Base-by-base conservation (phyloP, 345 rosid genomes). In the Melaleuca quinquenervia region DNA sequence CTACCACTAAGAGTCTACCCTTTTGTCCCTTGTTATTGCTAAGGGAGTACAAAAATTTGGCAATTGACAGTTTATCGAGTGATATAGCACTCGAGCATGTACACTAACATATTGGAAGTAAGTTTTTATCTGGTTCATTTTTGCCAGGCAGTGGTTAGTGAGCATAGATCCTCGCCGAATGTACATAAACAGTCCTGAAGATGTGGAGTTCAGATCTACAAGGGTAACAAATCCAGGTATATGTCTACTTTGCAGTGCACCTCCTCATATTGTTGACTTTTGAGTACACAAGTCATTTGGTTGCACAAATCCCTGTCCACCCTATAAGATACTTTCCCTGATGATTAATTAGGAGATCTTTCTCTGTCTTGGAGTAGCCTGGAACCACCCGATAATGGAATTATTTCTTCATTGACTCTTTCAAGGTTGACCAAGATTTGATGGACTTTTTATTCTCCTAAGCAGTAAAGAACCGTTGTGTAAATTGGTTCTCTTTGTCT, bases 131-230 rank as follows among this genome's bases (percentile, higher is more conserved):
- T 36, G 44, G 26, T 70, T 70, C 76, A 90, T 84, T 7, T 74
- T 82, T 89, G 87, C 82, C 94, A 96, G 99, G 99, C 99, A 51
- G 99, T 96, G 83, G 99, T n/a, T 97, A 86, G 96, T 97, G 58
- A 97, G 99, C 89, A 96, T 97, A 85, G 99, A 96, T 91, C 99
- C 98, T 88, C 98, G 96, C 82, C 90, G 99, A 90, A 93, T 97
- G 44, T 94, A 95, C 86, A 90, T 96, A 78, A 93, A 86, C 54
- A 88, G 86, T 92, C 96, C 99, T 53, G 88, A 83, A 85, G 98
- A 96, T 88, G 97, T 95, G 89, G 91, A 90, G 86, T 94, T 94
- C 92, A 93, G 92, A 89, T 89, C 94, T 83, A 87, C 92, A 58
- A 90, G 84, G 91, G 84, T 95, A 85, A 88, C 98, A 84, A 89